Evolutionary conservation across 352 stramenopile genomes (phyloP), one percentile per base, ranked within the genome.

Genomic region (Phytopythium ostracodes): DNA sequence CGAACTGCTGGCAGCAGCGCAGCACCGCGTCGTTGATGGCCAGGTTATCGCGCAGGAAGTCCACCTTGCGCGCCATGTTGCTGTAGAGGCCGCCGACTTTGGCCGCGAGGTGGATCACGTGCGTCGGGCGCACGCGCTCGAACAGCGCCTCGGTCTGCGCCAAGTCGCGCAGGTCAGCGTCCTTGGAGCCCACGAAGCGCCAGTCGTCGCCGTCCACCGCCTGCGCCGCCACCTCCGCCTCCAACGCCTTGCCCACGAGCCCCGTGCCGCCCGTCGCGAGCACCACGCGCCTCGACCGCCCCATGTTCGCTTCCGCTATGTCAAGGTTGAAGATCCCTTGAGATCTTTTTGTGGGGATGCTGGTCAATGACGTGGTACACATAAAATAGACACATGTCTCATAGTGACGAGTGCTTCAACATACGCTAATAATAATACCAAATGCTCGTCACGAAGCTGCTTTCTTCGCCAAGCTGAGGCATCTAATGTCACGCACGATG

Each of bases 1-100:
- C 42, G 57, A 84, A 91, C 10, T 81, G 65, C 50, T 96, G 81
- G 66, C 92, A 98, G 77, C 88, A 97, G 67, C 98, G 94, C 82
- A 99, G 96, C 50, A 99, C 96, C 53, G 98, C 97, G 82, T 99
- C 97, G 73, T 99, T 99, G 63, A 99, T 99, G 43, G 98, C 79
- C 69, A 98, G 97, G 76, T 99, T 99, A 66, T 99, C 92, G 40
- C 96, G 88, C 75, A 98, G 98, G 67, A 99, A 99, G 70, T 99
- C 96, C n/a, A 99, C 96, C 68, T 98, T 93, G 58, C 85, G 70
- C 24, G 68, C 70, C 57, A 97, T 52, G 55, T 97, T 97, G 35
- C 68, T 78, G 63, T 90, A 97, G 5, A 97, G 71, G 4, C 90
- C 90, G 35, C 90, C 90, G 9, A 98, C 95, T 61, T 96, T 97